These are phyloP conservation scores for Ambispora gerdemannii DNA, from an alignment of 192 early-diverging fungal genomes.

Conservation along the genomic window DNA sequence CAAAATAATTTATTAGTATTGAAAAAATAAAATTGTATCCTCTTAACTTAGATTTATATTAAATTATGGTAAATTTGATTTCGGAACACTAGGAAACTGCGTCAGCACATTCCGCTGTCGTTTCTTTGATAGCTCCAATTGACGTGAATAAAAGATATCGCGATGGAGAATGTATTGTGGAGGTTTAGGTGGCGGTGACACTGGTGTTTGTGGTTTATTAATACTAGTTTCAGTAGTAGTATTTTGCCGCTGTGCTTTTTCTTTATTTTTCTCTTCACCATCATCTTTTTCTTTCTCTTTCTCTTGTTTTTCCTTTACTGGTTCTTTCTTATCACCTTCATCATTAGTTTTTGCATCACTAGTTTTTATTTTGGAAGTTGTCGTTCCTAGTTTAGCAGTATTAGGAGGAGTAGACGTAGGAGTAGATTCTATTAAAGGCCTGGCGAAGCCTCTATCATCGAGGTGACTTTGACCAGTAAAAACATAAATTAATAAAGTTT, in stretches of 20 bases:
- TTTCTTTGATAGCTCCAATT: constrained; percentile 35
- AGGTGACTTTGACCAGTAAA: constrained; percentile 30
- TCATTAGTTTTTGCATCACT: constrained; percentile 25
- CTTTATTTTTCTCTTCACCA: constrained; percentile 11
- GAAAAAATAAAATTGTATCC: too few relatives aligned
- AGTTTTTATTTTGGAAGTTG: background rate
- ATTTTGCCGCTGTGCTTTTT: constrained; percentile 23
- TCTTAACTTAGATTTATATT: too few relatives aligned
- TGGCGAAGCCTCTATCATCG: constrained; percentile 38
- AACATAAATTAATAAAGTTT: background rate
- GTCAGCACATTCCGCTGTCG: constrained; percentile 30
- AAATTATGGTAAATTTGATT: constrained; percentile 19
- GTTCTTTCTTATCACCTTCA: constrained; percentile 26
- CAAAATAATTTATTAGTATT: too few relatives aligned
- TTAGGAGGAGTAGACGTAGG: background rate
- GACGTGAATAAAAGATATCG: constrained; percentile 44
- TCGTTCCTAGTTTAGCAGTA: background rate
- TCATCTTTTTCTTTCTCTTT: constrained; percentile 32
- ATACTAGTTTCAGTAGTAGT: constrained; percentile 9
- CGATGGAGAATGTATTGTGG: constrained; percentile 40
- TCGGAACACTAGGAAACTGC: constrained; percentile 42
- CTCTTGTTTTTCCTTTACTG: constrained; percentile 28
- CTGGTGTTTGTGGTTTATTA: constrained; percentile 2
- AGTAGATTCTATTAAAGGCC: constrained; percentile 12
- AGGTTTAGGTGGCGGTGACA: constrained; percentile 24